Conservation (phyloP, 2,329 filamentous ascomycete species). For the Ceratocystis alfenasii region DNA sequence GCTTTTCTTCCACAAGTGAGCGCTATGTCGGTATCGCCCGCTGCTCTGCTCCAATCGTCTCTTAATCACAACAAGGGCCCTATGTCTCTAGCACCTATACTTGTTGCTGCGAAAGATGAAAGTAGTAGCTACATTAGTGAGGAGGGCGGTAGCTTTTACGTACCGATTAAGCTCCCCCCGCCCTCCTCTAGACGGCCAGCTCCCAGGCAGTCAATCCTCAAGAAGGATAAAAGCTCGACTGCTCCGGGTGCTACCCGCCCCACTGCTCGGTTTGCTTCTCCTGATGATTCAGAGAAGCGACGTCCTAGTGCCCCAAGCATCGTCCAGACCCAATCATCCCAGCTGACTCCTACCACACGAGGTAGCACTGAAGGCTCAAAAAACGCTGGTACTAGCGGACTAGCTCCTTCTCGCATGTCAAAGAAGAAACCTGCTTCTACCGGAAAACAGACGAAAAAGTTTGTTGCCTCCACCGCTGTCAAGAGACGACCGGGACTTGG, state of each 20-base stretch:
- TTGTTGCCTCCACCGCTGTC: conserved; percentile 27
- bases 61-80: not conserved
- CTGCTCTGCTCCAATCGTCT: not conserved
- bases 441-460: conserved; percentile 29
- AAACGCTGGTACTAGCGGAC: not conserved
- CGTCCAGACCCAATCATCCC: not conserved
- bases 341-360: not conserved
- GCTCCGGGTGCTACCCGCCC: conserved; percentile 44
- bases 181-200: conserved; percentile 36
- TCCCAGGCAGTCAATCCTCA: conserved; percentile 43
- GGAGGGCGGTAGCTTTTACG: not conserved
- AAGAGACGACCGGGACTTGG: conserved; percentile 22
- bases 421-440: conserved; percentile 33
- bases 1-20: conserved; percentile 7
- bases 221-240: conserved; percentile 40
- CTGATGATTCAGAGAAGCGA: conserved; percentile 33
- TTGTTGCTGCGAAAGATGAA: not conserved
- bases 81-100: not conserved
- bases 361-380: not conserved
- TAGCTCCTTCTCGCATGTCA: conserved; percentile 26
- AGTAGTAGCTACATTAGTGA: not conserved
- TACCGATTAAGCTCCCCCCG: conserved; percentile 13
- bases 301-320: not conserved
- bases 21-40: conserved; percentile 4
- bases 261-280: conserved; percentile 50